Percentiles rank a stretch among this genome's conserved stretches.
phyloP scores from a whole-genome alignment of 164 flowering plant species.

The Protea cynaroides region DNA sequence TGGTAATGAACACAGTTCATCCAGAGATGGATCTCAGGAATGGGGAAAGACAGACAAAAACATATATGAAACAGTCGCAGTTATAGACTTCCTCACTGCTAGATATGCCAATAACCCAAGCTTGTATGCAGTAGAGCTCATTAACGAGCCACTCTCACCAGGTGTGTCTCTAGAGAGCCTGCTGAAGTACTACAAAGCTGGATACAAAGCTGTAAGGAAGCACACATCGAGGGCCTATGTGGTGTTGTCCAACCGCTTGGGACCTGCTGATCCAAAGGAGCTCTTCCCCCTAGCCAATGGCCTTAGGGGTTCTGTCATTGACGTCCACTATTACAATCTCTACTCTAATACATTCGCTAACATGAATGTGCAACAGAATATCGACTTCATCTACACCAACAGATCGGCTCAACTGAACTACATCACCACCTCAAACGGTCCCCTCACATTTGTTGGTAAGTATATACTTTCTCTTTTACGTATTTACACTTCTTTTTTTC shows the following conservation, averaged over 20 bases:
- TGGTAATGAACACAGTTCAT: constrained; percentile 53
- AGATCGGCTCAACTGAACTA: constrained; percentile 28
- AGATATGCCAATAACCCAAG: constrained; percentile 54
- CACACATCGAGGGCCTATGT: constrained; percentile 47
- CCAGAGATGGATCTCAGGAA: constrained; percentile 56
- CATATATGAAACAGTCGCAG: constrained; percentile 50
- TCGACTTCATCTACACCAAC: constrained; percentile 43
- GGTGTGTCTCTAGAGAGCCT: constrained; percentile 37
- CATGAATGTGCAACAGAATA: constrained; percentile 49
- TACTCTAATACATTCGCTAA: constrained; percentile 21
- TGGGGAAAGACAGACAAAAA: constrained; percentile 42
- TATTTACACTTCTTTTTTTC: too few species aligned
- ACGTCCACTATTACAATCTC: constrained; percentile 60
- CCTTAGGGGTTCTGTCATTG: constrained; percentile 37
- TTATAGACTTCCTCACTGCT: constrained; percentile 56
- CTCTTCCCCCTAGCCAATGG: constrained; percentile 45
- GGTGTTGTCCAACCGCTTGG: constrained; percentile 41
- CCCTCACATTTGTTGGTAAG: constrained; percentile 62
- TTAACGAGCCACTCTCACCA: constrained; percentile 62
- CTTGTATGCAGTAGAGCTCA: constrained; percentile 53
- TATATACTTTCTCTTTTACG: too few species aligned
- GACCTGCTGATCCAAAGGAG: constrained; percentile 35
- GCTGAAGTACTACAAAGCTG: constrained; percentile 49
- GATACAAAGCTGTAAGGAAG: constrained; percentile 50
- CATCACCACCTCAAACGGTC: constrained; percentile 48